Evolutionary conservation across 768 basidiomycete species (phyloP).

Genomic region (Psilocybe tampanensis): DNA sequence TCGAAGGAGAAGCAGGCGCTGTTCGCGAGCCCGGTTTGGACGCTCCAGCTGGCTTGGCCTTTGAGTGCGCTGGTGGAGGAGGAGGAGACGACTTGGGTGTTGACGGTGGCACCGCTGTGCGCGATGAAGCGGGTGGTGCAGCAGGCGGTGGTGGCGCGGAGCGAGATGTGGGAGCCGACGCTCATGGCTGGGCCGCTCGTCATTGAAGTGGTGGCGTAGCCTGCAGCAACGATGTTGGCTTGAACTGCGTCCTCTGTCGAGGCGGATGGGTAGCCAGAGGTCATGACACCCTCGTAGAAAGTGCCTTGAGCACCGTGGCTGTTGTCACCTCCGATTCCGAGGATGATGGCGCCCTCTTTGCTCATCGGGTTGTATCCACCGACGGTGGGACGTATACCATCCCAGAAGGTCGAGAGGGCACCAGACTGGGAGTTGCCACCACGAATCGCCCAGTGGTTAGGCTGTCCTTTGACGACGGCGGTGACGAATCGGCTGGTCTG

Average conservation of each 20-base stretch:
- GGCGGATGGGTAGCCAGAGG: slow-evolving; percentile 10
- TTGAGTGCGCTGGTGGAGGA: neutral
- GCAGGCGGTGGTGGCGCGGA: slow-evolving; percentile 11
- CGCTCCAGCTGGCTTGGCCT: slow-evolving; percentile 1
- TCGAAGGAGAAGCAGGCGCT: slow-evolving; percentile 8
- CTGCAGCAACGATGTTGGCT: slow-evolving; percentile 11
- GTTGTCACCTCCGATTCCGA: slow-evolving; percentile 15
- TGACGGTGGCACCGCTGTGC: slow-evolving; percentile 1
- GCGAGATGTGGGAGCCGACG: slow-evolving; percentile 9
- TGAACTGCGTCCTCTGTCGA: slow-evolving; percentile 11
- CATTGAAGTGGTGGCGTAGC: slow-evolving; percentile 10
- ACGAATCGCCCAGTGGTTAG: slow-evolving; percentile 8
- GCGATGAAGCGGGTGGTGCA: slow-evolving; percentile 4
- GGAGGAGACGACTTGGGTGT: slow-evolving; percentile 1
- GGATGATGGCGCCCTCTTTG: slow-evolving; percentile 13
- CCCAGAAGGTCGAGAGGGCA: slow-evolving; percentile 9
- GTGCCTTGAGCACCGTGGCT: slow-evolving; percentile 14
- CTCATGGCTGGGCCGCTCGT: slow-evolving; percentile 9
- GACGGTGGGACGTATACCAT: slow-evolving; percentile 8
- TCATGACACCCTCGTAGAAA: slow-evolving; percentile 16
- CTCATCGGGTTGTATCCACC: slow-evolving; percentile 12
- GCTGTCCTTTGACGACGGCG: slow-evolving; percentile 11
- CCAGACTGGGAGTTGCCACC: slow-evolving; percentile 13
- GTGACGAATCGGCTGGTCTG: slow-evolving; percentile 8
- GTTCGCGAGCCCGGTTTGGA: slow-evolving; percentile 1